phyloP scores from a whole-genome alignment of 2,329 filamentous ascomycete genomes.

The Talaromyces atroroseus region DNA sequence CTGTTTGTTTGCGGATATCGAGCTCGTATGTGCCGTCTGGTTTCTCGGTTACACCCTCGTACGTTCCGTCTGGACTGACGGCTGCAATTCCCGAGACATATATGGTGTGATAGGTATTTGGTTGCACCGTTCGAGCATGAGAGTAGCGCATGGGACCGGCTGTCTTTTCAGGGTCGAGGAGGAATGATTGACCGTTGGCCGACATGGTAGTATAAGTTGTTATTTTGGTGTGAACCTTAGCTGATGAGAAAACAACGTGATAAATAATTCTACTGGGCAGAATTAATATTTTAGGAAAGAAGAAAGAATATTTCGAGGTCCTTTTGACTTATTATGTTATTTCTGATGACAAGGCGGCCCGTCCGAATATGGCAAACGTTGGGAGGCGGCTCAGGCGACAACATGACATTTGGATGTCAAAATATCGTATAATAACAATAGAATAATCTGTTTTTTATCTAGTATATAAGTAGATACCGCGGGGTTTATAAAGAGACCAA shows the following conservation, averaged over 20 bases:
- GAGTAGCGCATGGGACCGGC: constrained; percentile 27
- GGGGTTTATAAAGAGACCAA: no score
- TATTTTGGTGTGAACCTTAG: neutral
- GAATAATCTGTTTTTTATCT: no score
- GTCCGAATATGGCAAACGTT: no score
- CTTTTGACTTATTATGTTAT: neutral
- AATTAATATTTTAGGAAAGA: no score
- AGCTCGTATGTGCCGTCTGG: constrained; percentile 30
- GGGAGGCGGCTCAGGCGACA: no score
- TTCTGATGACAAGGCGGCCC: neutral
- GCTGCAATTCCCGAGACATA: constrained; percentile 39
- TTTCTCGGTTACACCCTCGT: constrained; percentile 32
- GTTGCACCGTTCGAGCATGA: constrained; percentile 33
- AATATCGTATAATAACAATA: no score
- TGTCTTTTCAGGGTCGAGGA: constrained; percentile 26
- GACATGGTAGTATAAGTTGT: constrained; percentile 19
- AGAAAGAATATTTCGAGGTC: neutral
- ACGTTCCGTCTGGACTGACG: constrained; percentile 30
- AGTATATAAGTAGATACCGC: no score
- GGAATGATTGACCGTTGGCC: constrained; percentile 31
- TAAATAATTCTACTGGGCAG: no score
- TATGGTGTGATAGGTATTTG: constrained; percentile 30
- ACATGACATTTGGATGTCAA: no score
- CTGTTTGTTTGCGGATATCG: constrained; percentile 36
- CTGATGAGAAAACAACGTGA: neutral